These are phyloP conservation scores for Dendrocalamus sinicus DNA, from an alignment of 176 grass and related monocot genomes.

Conservation along the genomic window DNA sequence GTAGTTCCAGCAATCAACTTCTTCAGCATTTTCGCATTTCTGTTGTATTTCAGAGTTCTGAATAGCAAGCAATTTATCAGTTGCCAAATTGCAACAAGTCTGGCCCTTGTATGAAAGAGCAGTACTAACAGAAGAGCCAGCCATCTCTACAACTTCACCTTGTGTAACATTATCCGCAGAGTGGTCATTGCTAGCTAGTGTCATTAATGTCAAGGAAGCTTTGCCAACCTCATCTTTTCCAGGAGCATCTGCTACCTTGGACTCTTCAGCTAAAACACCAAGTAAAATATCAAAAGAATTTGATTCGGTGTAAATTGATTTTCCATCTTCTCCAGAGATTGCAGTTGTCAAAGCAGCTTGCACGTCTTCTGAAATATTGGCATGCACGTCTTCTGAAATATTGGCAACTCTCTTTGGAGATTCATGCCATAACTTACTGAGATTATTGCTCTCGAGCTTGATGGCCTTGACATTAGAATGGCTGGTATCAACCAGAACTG, in stretches of 20 bases:
- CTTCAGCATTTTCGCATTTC: not conserved
- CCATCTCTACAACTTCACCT: constrained; percentile 28
- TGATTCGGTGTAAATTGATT: not conserved
- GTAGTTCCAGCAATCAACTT: not conserved
- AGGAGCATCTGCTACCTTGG: constrained; percentile 41
- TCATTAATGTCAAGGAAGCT: constrained; percentile 52
- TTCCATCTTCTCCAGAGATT: constrained; percentile 29
- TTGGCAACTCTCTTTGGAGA: not conserved
- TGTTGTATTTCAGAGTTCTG: constrained; percentile 21
- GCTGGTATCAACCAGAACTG: not conserved
- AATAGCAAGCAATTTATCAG: not conserved
- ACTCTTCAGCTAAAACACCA: constrained; percentile 55
- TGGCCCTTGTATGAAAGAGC: not conserved
- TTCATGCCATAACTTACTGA: constrained; percentile 17
- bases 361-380: not conserved
- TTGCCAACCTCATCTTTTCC: constrained; percentile 44
- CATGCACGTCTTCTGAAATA: no score
- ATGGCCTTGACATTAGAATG: constrained; percentile 17
- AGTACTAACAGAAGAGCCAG: constrained; percentile 10
- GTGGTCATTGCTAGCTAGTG: constrained; percentile 43
- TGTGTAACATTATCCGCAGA: constrained; percentile 18
- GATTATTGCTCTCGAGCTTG: not conserved
- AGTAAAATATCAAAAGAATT: constrained; percentile 63
- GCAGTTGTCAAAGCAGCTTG: constrained; percentile 11
- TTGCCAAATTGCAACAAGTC: not conserved